phyloP scores from a whole-genome alignment of 768 basidiomycete species.

The Russula griseocarnosa region DNA sequence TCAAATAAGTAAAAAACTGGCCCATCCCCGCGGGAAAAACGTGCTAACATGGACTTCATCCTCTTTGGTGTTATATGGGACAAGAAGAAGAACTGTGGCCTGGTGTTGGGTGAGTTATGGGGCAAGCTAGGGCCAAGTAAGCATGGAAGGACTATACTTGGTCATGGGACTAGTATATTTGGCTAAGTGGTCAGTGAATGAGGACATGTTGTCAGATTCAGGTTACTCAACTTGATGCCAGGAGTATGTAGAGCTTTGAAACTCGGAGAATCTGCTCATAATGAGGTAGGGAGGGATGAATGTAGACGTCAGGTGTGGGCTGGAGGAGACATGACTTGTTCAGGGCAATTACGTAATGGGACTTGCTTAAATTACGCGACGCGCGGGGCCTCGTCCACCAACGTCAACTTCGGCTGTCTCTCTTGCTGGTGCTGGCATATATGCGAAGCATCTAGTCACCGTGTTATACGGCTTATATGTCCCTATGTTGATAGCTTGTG shows the following conservation, averaged over 20 bases:
- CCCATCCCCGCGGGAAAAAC: slow-evolving; percentile 4
- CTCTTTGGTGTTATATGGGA: slow-evolving; percentile 66
- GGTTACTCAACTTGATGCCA: slow-evolving; percentile 73
- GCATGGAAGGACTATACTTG: slow-evolving; percentile 49
- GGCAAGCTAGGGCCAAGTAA: slow-evolving; percentile 22
- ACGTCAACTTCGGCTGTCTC: background rate
- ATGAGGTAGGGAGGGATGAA: background rate
- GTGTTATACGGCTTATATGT: background rate
- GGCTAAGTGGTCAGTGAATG: slow-evolving; percentile 15
- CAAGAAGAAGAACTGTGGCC: slow-evolving; percentile 73
- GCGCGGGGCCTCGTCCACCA: background rate
- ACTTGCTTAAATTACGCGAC: background rate
- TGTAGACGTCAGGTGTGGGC: background rate
- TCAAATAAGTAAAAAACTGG: slow-evolving; percentile 6
- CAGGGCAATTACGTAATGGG: slow-evolving; percentile 14
- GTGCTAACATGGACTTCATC: slow-evolving; percentile 56
- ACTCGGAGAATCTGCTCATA: slow-evolving; percentile 19
- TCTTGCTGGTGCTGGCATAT: background rate
- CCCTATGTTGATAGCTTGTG: background rate
- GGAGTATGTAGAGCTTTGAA: slow-evolving; percentile 51
- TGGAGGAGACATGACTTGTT: slow-evolving; percentile 3
- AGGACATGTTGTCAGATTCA: background rate
- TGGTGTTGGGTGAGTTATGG: slow-evolving; percentile 34
- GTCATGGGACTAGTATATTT: slow-evolving; percentile 66
- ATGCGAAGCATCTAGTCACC: background rate